These are phyloP conservation scores for Ettlia oleoabundans DNA, from an alignment of 139 green algal species.

Conservation along the genomic window DNA sequence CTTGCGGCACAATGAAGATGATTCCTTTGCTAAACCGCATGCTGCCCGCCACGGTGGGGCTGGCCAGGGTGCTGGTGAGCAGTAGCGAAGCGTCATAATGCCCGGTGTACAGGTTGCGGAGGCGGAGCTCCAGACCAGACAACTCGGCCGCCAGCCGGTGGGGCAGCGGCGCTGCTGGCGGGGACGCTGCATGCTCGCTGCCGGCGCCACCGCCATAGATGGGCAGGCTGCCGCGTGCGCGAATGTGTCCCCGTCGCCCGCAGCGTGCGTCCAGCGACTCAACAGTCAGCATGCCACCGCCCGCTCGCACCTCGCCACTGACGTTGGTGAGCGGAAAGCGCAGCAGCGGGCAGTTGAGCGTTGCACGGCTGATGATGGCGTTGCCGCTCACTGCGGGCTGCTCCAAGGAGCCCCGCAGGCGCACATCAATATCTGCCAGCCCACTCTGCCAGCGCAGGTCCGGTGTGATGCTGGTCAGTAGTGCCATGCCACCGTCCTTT, in stretches of 20 bases:
- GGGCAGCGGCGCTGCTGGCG: background rate
- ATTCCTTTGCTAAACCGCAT: slow-evolving; percentile 72
- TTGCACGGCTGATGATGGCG: slow-evolving; percentile 52
- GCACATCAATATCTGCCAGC: slow-evolving; percentile 69
- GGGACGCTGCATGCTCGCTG: slow-evolving; percentile 54
- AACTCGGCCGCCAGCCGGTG: slow-evolving; percentile 36
- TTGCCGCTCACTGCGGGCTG: slow-evolving; percentile 53
- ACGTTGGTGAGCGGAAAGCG: slow-evolving; percentile 64
- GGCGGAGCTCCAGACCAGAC: slow-evolving; percentile 69
- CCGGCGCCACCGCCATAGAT: slow-evolving; percentile 55
- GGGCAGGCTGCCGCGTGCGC: slow-evolving; percentile 52
- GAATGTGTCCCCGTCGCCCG: slow-evolving; percentile 70
- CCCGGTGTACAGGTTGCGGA: slow-evolving; percentile 77
- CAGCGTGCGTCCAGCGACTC: slow-evolving; percentile 73
- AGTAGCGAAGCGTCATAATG: slow-evolving; percentile 68
- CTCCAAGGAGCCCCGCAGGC: slow-evolving; percentile 42
- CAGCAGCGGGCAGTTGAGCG: slow-evolving; percentile 58
- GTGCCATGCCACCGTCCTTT: slow-evolving; percentile 82
- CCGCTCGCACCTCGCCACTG: slow-evolving; percentile 54
- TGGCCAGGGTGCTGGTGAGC: slow-evolving; percentile 58
- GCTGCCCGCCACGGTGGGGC: slow-evolving; percentile 69
- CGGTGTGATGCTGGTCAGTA: slow-evolving; percentile 76
- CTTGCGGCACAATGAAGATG: slow-evolving; percentile 68
- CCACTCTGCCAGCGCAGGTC: slow-evolving; percentile 79
- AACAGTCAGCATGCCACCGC: slow-evolving; percentile 58